These are phyloP conservation scores for Nitzschia putrida DNA, from an alignment of 108 stramenopile species.

Conservation along the genomic window DNA sequence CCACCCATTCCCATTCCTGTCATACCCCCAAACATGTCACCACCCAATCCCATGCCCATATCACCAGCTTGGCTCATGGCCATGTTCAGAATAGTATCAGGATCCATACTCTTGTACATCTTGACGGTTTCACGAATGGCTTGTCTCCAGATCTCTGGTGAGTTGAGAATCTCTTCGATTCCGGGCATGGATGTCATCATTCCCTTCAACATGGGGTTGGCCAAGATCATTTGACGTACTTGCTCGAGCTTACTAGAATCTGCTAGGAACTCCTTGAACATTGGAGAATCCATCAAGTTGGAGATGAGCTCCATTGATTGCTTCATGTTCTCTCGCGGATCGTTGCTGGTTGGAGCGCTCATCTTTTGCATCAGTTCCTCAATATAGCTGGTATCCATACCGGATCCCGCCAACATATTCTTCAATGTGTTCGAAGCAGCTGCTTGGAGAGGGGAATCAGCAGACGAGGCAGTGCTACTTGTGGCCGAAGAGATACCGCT, in stretches of 20 bases:
- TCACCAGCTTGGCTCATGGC: constrained; percentile 43
- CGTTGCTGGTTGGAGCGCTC: constrained; percentile 36
- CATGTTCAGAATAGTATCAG: constrained; percentile 43
- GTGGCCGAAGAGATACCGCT: not conserved
- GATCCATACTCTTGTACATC: constrained; percentile 63
- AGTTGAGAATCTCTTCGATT: constrained; percentile 75
- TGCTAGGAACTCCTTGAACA: constrained; percentile 74
- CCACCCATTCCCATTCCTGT: constrained; percentile 2
- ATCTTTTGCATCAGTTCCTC: constrained; percentile 58
- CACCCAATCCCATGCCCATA: constrained; percentile 23
- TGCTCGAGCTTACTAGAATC: constrained; percentile 81
- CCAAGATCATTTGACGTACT: constrained; percentile 77
- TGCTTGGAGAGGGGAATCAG: constrained; percentile 7
- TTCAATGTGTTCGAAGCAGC: constrained; percentile 39
- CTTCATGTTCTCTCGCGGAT: constrained; percentile 26
- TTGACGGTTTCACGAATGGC: constrained; percentile 64
- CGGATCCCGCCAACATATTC: constrained; percentile 54
- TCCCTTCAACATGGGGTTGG: constrained; percentile 79
- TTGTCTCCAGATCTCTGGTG: constrained; percentile 58
- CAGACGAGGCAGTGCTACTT: not conserved
- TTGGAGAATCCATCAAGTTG: constrained; percentile 71
- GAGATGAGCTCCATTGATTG: constrained; percentile 50
- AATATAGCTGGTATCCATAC: constrained; percentile 43
- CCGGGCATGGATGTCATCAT: constrained; percentile 84
- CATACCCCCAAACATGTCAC: constrained; percentile 24